Conservation (phyloP, 2,329 filamentous ascomycete genomes). For the Aspergillus candidus region DNA sequence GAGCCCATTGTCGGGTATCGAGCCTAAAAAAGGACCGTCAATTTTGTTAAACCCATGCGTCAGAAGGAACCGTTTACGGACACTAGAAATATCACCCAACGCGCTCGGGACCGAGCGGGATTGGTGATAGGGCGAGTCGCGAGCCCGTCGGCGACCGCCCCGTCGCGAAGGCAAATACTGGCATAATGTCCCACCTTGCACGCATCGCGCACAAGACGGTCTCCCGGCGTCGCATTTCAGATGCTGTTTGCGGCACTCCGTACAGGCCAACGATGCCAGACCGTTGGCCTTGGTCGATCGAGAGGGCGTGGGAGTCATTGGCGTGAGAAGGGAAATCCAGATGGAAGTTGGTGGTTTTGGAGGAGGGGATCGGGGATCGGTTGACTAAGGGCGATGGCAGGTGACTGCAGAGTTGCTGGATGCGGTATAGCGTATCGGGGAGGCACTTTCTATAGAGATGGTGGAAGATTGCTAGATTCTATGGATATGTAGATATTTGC, state of each 20-base stretch:
- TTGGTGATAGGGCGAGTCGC: conserved; percentile 12
- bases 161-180: conserved; percentile 66
- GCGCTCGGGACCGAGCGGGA: not conserved
- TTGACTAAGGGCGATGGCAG: no score
- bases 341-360: no score
- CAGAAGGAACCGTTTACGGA: conserved; percentile 1
- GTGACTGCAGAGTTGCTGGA: no score
- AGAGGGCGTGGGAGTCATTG: conserved; percentile 1
- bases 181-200: conserved; percentile 53
- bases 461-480: no score
- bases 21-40: no score
- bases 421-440: no score
- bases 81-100: not conserved
- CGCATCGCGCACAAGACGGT: conserved; percentile 61
- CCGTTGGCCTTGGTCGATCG: conserved; percentile 11
- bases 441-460: no score
- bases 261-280: conserved; percentile 38
- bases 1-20: no score
- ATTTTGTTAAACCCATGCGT: no score
- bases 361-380: no score
- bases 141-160: conserved; percentile 43
- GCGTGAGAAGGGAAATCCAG: no score
- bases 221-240: conserved; percentile 65
- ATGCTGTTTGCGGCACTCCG: conserved; percentile 51
- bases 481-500: no score